phyloP scores from a whole-genome alignment of 345 rosid species.

The Cardamine occulta region DNA sequence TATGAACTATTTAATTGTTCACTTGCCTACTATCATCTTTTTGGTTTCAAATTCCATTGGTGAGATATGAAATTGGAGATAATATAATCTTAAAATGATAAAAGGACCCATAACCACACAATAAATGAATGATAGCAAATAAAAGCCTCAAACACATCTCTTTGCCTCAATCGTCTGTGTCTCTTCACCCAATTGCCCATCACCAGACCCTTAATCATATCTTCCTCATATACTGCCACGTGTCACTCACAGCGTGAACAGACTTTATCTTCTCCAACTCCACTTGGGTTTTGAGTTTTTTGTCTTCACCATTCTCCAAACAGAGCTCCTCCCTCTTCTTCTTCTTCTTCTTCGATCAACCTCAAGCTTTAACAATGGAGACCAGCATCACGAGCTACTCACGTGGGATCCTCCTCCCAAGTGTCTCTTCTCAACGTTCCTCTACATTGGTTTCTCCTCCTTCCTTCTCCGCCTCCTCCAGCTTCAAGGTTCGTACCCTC shows the following conservation, averaged over 20 bases:
- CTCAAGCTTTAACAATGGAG: conserved; percentile 57
- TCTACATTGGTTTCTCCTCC: conserved; percentile 62
- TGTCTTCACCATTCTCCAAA: conserved; percentile 19
- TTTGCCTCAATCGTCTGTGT: conserved; percentile 24
- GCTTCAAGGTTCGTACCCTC: conserved; percentile 62
- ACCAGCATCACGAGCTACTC: conserved; percentile 65
- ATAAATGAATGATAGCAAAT: conserved; percentile 39
- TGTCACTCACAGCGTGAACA: conserved; percentile 33
- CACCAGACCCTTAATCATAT: conserved; percentile 38
- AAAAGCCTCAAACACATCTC: conserved; percentile 26
- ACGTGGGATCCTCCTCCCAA: conserved; percentile 66
- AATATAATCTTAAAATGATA: conserved; percentile 23
- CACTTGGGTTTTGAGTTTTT: conserved; percentile 29
- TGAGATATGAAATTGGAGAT: neutral
- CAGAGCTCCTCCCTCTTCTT: conserved; percentile 14
- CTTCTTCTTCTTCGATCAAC: conserved; percentile 23
- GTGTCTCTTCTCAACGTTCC: conserved; percentile 73
- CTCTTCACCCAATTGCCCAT: conserved; percentile 32
- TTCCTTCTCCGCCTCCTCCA: conserved; percentile 60
- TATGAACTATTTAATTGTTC: neutral
- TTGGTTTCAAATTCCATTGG: neutral
- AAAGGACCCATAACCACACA: conserved; percentile 42
- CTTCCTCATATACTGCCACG: conserved; percentile 35
- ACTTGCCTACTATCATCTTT: neutral
- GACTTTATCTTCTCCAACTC: conserved; percentile 37